phyloP scores from a whole-genome alignment of 176 grass and related monocot genomes.

The Carex parvula region DNA sequence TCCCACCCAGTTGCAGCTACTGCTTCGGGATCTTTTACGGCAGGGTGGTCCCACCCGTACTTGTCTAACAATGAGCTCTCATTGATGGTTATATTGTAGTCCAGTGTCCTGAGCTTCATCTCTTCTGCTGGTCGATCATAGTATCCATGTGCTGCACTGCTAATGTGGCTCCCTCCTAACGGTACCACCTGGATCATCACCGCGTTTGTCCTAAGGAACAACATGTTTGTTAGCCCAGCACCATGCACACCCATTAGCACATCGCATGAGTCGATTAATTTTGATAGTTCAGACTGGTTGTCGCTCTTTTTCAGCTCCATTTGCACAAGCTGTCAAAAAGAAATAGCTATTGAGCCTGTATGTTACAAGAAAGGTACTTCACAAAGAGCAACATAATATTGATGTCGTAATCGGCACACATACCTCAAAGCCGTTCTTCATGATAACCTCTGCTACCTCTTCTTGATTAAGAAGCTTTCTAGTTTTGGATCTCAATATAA shows the following conservation, averaged over 20 bases:
- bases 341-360: background rate
- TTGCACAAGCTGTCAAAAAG: background rate
- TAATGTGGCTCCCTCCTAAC: background rate
- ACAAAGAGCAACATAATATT: too few relatives aligned
- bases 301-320: constrained; percentile 30
- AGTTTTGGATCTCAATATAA: constrained; percentile 28
- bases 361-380: too few relatives aligned
- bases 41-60: constrained; percentile 48
- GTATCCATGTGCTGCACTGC: constrained; percentile 27
- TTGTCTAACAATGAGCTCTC: constrained; percentile 56
- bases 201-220: constrained; percentile 61
- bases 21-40: constrained; percentile 41
- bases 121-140: constrained; percentile 44
- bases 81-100: constrained; percentile 50
- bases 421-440: constrained; percentile 36
- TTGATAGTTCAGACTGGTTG: constrained; percentile 28
- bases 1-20: constrained; percentile 51
- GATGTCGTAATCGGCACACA: too few relatives aligned
- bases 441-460: constrained; percentile 34
- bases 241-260: constrained; percentile 78
- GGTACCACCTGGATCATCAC: constrained; percentile 65
- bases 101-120: constrained; percentile 56
- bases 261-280: constrained; percentile 55
- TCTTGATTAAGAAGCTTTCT: constrained; percentile 14
- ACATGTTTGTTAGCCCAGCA: constrained; percentile 58